These are phyloP conservation scores for Hymenoscyphus repandus DNA, from an alignment of 2,329 filamentous ascomycete species.

Conservation along the genomic window DNA sequence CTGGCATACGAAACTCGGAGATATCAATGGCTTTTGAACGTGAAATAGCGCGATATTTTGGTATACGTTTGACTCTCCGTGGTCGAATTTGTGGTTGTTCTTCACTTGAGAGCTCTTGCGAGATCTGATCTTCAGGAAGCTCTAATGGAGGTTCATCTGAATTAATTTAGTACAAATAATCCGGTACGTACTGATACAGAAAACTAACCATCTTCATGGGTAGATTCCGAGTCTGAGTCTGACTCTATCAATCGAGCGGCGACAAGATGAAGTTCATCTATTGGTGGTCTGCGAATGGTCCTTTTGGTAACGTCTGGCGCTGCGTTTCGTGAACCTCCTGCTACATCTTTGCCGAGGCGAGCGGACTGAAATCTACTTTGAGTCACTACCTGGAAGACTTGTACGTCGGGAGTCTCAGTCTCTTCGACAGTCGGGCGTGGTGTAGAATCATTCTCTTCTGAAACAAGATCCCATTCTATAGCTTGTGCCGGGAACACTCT, in stretches of 20 bases:
- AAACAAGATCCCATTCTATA: too few species aligned
- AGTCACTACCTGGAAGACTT: neutral
- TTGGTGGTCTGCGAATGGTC: conserved; percentile 17
- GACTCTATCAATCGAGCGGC: conserved; percentile 6
- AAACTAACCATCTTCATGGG: neutral
- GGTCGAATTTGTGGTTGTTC: neutral
- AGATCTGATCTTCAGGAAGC: conserved; percentile 24
- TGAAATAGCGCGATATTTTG: neutral
- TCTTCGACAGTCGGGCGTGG: neutral
- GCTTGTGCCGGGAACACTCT: too few species aligned
- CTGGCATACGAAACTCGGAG: conserved; percentile 19
- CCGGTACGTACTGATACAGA: neutral
- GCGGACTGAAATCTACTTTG: too few species aligned
- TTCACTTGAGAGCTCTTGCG: conserved; percentile 8
- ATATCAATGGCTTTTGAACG: conserved; percentile 10
- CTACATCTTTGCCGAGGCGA: neutral
- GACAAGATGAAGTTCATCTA: conserved; percentile 16
- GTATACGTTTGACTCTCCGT: neutral
- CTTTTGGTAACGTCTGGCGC: neutral
- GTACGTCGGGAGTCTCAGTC: neutral
- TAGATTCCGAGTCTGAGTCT: neutral
- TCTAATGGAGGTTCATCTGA: conserved; percentile 10
- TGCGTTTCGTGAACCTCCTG: conserved; percentile 3
- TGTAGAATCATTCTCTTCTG: neutral
- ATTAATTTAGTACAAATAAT: neutral